Percentiles rank a stretch among this genome's conserved stretches.
phyloP scores from a whole-genome alignment of 2,329 filamentous ascomycete species.

The Phaeosphaeria sp. region DNA sequence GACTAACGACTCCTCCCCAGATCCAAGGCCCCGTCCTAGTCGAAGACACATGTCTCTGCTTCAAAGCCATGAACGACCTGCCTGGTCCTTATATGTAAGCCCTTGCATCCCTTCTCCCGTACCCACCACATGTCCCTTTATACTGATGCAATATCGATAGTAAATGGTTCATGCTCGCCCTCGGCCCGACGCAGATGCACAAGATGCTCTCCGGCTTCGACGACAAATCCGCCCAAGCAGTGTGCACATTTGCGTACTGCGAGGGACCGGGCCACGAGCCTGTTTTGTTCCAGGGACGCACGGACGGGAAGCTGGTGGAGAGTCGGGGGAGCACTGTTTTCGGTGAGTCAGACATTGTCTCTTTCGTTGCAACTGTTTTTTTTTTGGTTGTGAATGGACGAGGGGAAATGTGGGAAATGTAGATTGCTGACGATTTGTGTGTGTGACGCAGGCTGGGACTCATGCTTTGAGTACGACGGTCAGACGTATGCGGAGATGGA shows the following conservation, averaged over 20 bases:
- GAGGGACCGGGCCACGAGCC: conserved; percentile 83
- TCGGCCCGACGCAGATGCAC: conserved; percentile 87
- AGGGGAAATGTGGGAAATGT: no score
- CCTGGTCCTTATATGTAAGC: conserved; percentile 94
- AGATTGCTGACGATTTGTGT: conserved; percentile 6
- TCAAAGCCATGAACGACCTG: conserved; percentile 86
- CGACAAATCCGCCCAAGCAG: conserved; percentile 89
- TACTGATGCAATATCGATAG: no score
- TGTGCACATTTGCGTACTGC: conserved; percentile 95
- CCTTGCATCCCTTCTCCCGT: neutral
- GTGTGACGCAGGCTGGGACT: conserved; percentile 78
- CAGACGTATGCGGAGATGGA: conserved; percentile 95
- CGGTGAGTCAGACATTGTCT: conserved; percentile 63
- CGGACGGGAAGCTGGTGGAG: conserved; percentile 82
- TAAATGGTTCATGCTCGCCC: conserved; percentile 88
- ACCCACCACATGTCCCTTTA: neutral
- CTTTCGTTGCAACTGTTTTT: neutral
- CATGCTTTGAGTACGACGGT: conserved; percentile 92
- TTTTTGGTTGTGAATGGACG: no score
- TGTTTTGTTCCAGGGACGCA: conserved; percentile 89
- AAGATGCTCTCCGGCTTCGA: conserved; percentile 87
- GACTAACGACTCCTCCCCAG: conserved; percentile 62
- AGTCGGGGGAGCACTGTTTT: conserved; percentile 81
- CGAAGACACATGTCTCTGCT: conserved; percentile 95
- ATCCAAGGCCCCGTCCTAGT: conserved; percentile 87